Base-by-base conservation (phyloP, 768 basidiomycete species). In the Sarcodon sp. region DNA sequence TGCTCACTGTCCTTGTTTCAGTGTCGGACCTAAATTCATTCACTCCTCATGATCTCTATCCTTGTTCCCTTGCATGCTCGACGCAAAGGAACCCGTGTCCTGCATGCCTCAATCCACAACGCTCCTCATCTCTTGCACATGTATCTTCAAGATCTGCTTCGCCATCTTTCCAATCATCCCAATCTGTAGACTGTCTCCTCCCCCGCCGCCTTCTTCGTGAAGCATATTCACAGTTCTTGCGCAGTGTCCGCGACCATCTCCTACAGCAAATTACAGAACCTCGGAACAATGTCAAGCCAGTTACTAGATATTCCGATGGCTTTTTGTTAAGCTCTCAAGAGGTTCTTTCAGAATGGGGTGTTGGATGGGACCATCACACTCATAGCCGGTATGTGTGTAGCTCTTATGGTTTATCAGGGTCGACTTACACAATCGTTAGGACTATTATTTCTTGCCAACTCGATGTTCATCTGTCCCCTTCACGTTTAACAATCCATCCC, bases 401-500 rank as follows among this genome's bases (percentile, higher is more conserved):
- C 39, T 47, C n/a, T n/a, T n/a, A n/a, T n/a, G n/a, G n/a, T 21
- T 35, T 51, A 36, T 35, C 51, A 63, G 44, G 59, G 46, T 39
- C 6, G 44, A 41, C 13, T 15, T 47, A 21, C 44, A n/a, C 9
- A 33, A 15, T 6, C 45, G 47, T n/a, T 51, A 79, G 83, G 47
- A 73, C 83, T 12, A 65, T 84, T 33, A 64, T 81, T 4, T 75
- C 75, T 53, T 81, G 77, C 47, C 72, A 77, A 36, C 61, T 87
- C 13, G 72, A 82, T 57, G 56, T 82, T 7, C 71, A 76, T 47
- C 64, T 77, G 10, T 60, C 66, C 45, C 44, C 57, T 45, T 21
- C 52, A 44, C 71, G 72, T 49, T 61, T 87, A n/a, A 64, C 83
- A 32, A 62, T 88, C n/a, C 82, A 83, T 50, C 78, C 82, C 1